Percentiles rank a stretch among this genome's conserved stretches.
Conservation (phyloP, 1,139 yeast genomes). For the Geotrichum fermentans region DNA sequence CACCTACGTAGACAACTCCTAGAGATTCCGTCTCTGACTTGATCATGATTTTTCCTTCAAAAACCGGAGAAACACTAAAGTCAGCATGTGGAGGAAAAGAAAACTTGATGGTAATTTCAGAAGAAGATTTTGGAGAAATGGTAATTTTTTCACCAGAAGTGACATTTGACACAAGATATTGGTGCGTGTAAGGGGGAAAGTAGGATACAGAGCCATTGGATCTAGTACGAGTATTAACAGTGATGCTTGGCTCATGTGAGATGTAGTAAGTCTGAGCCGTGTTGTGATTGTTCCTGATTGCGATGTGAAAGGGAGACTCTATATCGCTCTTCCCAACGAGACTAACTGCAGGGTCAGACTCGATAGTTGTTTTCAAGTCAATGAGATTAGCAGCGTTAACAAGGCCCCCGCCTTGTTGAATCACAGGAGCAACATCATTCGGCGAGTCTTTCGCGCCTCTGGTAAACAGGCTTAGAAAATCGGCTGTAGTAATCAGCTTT, state of each 20-base stretch:
- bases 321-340: constrained; percentile 13
- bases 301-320: background rate
- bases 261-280: constrained; percentile 5
- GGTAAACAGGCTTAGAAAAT: constrained; percentile 17
- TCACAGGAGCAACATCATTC: constrained; percentile 21
- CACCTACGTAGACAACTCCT: constrained; percentile 26
- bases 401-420: constrained; percentile 32
- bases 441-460: constrained; percentile 10
- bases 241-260: constrained; percentile 5
- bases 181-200: constrained; percentile 18
- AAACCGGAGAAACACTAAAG: constrained; percentile 8
- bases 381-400: constrained; percentile 38
- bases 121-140: background rate
- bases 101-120: background rate
- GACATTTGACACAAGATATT: background rate
- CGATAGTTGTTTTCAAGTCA: constrained; percentile 35
- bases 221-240: constrained; percentile 6
- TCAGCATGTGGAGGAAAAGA: constrained; percentile 3
- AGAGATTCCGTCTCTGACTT: constrained; percentile 22
- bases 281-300: constrained; percentile 4
- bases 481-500: constrained; percentile 21
- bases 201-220: background rate
- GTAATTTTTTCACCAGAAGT: background rate
- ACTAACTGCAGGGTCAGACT: constrained; percentile 21
- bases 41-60: constrained; percentile 23